Evolutionary conservation across 352 stramenopile species (phyloP).

Genomic region (Globisporangium abappressorium): DNA sequence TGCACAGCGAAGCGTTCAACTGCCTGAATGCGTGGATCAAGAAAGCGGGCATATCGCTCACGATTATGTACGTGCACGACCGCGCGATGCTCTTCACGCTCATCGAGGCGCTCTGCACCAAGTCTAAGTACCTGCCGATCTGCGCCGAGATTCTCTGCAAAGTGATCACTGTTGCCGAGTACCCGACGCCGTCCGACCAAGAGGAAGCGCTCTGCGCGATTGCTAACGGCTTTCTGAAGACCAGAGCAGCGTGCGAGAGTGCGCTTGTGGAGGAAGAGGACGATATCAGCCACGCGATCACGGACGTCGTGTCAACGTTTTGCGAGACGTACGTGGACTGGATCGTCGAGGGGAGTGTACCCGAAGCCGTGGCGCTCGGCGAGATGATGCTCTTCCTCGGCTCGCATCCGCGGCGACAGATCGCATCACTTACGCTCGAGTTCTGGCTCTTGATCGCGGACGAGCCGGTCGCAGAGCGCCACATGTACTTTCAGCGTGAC

Average conservation of each 20-base stretch:
- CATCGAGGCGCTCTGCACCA: conserved; percentile 45
- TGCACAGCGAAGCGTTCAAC: conserved; percentile 52
- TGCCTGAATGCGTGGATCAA: conserved; percentile 62
- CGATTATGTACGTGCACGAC: conserved; percentile 42
- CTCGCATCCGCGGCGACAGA: conserved; percentile 59
- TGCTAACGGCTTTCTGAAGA: conserved; percentile 44
- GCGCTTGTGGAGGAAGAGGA: conserved; percentile 49
- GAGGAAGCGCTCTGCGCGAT: conserved; percentile 40
- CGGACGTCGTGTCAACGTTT: conserved; percentile 58
- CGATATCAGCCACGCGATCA: conserved; percentile 58
- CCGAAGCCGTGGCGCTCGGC: conserved; percentile 39
- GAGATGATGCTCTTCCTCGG: conserved; percentile 61
- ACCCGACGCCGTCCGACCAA: conserved; percentile 44
- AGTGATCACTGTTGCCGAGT: conserved; percentile 55
- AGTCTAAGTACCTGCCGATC: conserved; percentile 40
- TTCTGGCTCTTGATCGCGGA: conserved; percentile 75
- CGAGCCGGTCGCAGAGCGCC: conserved; percentile 53
- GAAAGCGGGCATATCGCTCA: conserved; percentile 53
- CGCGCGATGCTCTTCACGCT: conserved; percentile 37
- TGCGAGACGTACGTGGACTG: conserved; percentile 71
- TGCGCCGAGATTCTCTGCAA: conserved; percentile 59
- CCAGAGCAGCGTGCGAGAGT: conserved; percentile 43
- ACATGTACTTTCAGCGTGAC: conserved; percentile 52
- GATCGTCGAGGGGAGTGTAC: conserved; percentile 46
- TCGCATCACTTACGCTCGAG: conserved; percentile 68